Base-by-base conservation (phyloP, 2,329 filamentous ascomycete species). In the Tolypocladium pustulatum region DNA sequence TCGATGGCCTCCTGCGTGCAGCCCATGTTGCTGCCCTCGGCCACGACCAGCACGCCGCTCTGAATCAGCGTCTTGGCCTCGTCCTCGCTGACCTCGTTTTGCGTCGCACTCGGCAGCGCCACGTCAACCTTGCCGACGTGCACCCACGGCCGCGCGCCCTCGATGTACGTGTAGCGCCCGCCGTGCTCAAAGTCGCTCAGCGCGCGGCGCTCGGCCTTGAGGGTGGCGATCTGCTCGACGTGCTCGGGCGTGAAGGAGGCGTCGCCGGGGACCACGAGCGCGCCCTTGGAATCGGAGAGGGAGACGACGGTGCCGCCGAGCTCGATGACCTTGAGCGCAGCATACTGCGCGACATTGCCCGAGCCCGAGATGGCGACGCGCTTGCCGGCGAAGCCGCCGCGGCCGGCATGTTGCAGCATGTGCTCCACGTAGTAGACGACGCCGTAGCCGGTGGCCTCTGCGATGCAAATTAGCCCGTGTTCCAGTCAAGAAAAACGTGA, bases 21-120 rank as follows among this genome's bases (percentile, higher is more conserved):
- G 64, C 94, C 94, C 94, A 99, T 97, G 85, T 97, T 97, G 77
- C 89, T 94, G 59, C 94, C 94, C 79, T 99, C 94, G 60, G 94
- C 94, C 65, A 97, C 87, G 80, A 91, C 95, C 73, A 87, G 85
- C 71, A 82, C 83, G 65, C 93, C 93, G 60, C 82, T 83, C 55
- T 81, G 81, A 60, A 97, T 84, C 52, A 97, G 84, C 22, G 83
- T 85, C 78, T 90, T 80, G 57, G 92, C 94, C 81, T 99, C 94
- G 68, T 94, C 91, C 72, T 87, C 86, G 71, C 84, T 91, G 70
- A 99, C 91, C 79, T 99, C 94, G 81, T 99, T 99, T 82, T 99
- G 92, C 61, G 94, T 97, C 46, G 94, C 94, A 69, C 84, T 92
- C 57, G 94, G 94, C 59, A 97, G 88, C 38, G 90, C 94, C 64